Evolutionary conservation across 495 filamentous ascomycete genomes (phyloP), one percentile per base, ranked within the genome.

Genomic region (Recurvomyces mirabilis): DNA sequence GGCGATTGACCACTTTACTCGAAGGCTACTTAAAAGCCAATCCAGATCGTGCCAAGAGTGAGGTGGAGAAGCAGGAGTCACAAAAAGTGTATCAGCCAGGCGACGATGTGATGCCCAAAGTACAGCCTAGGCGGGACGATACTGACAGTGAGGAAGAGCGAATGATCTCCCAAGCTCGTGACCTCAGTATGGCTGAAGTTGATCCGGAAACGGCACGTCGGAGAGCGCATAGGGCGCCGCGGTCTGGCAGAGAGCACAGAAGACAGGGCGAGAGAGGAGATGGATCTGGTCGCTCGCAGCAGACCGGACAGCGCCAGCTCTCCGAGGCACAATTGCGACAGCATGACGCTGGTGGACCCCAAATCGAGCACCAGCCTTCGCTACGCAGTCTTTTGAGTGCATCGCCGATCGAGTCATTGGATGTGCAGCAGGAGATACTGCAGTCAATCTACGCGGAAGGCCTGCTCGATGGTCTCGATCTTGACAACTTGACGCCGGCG

Each of bases 381-480:
- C 67, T 94, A 52, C 69, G 87, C 43, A 89, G 80, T n/a, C 55
- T 94, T 50, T 70, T 94, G 43, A 84, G 81, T 50, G 65, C 77
- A 11, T 82, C 80, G 0, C 82, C 87, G 50, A 59, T 81, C n/a
- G 82, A 82, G 55, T 69, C 71, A 15, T 64, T 68, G 34, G 85
- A 87, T 43, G 71, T 91, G 56, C 79, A 93, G 59, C 85, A 89
- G 55, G 87, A 91, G 58, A 93, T 94, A 47, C 66, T 89, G 49
- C 71, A 82, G 29, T 84, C 91, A 61, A 94, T 94, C 38, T 74
- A 87, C 49, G 84, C 89, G 52, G 87, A 93, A 52, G 87, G 87
- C 0, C 60, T 93, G 38, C 59, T 94, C 40, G 83, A 93, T 51
- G 86, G 86, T 23, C 74, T 94, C 38, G 84, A 94, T 55, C 64